Percentiles rank a stretch among this genome's conserved stretches.
These are phyloP conservation scores for Lolium perenne DNA, from an alignment of 176 grass and related monocot species.

Conservation along the genomic window DNA sequence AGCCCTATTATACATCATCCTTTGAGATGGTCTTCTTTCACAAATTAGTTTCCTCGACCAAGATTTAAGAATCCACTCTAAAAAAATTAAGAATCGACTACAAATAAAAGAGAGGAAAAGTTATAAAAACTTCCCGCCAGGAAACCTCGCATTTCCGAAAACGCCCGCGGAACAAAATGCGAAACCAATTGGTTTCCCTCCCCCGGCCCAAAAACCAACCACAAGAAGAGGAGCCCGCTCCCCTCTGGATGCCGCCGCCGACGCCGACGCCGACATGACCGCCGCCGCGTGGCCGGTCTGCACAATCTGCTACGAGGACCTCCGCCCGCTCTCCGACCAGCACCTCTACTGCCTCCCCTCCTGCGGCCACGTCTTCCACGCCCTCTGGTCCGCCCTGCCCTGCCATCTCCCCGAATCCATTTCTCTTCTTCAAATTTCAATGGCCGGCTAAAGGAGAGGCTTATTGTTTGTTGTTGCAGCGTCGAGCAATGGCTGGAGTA, in stretches of 20 bases:
- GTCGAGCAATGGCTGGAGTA: constrained; percentile 97
- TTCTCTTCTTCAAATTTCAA: not conserved
- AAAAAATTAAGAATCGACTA: not conserved
- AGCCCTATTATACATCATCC: too few relatives aligned
- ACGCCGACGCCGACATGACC: constrained; percentile 40
- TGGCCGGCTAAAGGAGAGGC: not conserved
- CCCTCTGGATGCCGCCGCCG: constrained; percentile 38
- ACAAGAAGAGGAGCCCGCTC: not conserved
- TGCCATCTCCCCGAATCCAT: not conserved
- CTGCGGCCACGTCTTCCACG: constrained; percentile 98
- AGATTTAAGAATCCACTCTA: too few relatives aligned
- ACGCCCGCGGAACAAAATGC: constrained; percentile 36
- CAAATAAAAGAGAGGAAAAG: not conserved
- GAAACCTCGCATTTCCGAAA: constrained; percentile 22
- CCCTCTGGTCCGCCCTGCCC: constrained; percentile 60
- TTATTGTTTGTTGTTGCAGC: constrained; percentile 34
- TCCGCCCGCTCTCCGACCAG: constrained; percentile 73
- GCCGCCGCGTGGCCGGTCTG: constrained; percentile 76
- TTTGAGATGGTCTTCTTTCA: too few relatives aligned
- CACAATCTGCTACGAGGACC: constrained; percentile 96
- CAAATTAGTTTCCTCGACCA: too few relatives aligned
- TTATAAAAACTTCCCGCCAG: not conserved
- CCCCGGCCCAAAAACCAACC: constrained; percentile 31
- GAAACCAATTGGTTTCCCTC: constrained; percentile 7
- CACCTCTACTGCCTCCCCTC: constrained; percentile 77